Evolutionary conservation across 1,284 basidiomycete genomes (phyloP).

Genomic region (Cryptococcus sp.): DNA sequence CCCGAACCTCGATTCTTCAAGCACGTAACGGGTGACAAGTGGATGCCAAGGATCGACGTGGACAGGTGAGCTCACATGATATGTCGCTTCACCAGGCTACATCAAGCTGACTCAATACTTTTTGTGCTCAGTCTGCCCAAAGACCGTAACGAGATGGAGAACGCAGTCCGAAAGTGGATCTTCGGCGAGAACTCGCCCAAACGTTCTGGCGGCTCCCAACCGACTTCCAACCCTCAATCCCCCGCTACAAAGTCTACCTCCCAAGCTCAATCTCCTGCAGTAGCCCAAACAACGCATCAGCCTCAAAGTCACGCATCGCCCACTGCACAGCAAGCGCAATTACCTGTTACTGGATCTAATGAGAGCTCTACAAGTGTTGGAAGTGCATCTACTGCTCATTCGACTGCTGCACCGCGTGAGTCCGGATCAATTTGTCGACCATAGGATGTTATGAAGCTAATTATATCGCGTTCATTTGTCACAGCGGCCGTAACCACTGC

Average conservation of each 20-base stretch:
- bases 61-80: slow-evolving; percentile 58
- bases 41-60: slow-evolving; percentile 70
- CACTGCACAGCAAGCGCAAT: too few relatives aligned
- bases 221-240: background rate
- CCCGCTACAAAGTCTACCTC: background rate
- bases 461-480: background rate
- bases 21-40: slow-evolving; percentile 64
- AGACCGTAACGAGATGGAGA: slow-evolving; percentile 66
- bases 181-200: slow-evolving; percentile 49
- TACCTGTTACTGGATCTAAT: background rate
- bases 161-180: slow-evolving; percentile 65
- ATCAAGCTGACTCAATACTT: slow-evolving; percentile 5
- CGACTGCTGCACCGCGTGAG: slow-evolving; percentile 7
- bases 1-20: slow-evolving; percentile 81
- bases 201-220: slow-evolving; percentile 5
- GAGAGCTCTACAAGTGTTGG: background rate
- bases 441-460: background rate
- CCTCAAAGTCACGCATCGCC: too few relatives aligned
- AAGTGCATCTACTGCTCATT: background rate
- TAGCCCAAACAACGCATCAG: slow-evolving; percentile 1
- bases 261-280: background rate
- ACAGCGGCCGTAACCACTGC: slow-evolving; percentile 39
- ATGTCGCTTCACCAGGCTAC: background rate
- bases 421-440: background rate
- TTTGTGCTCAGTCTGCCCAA: slow-evolving; percentile 63